These are phyloP conservation scores for Linum lewisii DNA, from an alignment of 345 rosid species.

Conservation along the genomic window DNA sequence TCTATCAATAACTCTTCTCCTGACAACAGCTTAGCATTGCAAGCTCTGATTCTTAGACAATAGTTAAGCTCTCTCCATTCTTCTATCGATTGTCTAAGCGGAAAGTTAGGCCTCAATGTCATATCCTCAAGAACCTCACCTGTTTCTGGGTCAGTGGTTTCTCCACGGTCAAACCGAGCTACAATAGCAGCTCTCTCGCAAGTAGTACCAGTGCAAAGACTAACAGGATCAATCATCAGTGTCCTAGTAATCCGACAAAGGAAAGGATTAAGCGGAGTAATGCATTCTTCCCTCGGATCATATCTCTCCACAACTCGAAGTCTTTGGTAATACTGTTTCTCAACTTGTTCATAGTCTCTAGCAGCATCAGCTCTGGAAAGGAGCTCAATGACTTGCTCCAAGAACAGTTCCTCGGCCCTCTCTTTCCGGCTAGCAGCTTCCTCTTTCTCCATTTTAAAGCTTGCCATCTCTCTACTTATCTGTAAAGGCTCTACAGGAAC, in stretches of 20 bases:
- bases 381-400: conserved; percentile 62
- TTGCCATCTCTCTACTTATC: conserved; percentile 53
- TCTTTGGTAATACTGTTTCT: conserved; percentile 41
- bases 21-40: conserved; percentile 37
- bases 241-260: conserved; percentile 31
- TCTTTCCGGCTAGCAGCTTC: conserved; percentile 53
- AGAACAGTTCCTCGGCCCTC: conserved; percentile 51
- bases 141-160: conserved; percentile 48
- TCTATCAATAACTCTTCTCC: conserved; percentile 26
- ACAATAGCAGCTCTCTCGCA: conserved; percentile 58
- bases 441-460: conserved; percentile 52
- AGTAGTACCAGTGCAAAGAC: conserved; percentile 68
- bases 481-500: conserved; percentile 59
- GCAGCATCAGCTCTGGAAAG: conserved; percentile 74
- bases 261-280: conserved; percentile 44
- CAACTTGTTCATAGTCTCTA: conserved; percentile 41
- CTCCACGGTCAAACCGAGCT: conserved; percentile 37
- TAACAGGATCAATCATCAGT: conserved; percentile 62
- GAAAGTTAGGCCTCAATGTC: conserved; percentile 48
- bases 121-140: conserved; percentile 44
- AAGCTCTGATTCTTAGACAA: conserved; percentile 52
- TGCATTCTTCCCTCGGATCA: conserved; percentile 35
- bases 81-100: conserved; percentile 52
- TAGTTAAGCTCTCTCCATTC: conserved; percentile 69
- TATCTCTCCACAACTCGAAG: conserved; percentile 38